Conservation (phyloP, 306 rosid species). For the Sicyos baderoa region DNA sequence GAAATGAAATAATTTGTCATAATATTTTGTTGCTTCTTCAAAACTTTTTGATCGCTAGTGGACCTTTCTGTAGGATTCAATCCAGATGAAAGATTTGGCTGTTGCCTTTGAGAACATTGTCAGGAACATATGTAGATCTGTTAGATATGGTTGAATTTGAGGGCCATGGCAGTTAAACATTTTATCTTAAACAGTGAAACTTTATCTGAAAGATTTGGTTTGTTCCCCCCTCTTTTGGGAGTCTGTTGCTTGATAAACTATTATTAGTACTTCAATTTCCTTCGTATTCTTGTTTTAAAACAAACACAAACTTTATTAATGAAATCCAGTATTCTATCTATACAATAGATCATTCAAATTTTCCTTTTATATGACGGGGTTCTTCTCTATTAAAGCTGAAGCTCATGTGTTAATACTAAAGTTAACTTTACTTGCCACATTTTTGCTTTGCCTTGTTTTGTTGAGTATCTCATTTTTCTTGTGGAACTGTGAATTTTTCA, state of each 20-base stretch:
- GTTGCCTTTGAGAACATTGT: slow-evolving; percentile 8
- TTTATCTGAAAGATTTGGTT: background rate
- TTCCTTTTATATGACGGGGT: background rate
- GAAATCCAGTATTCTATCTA: background rate
- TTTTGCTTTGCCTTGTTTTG: background rate
- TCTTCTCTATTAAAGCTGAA: background rate
- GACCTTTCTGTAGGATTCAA: slow-evolving; percentile 10
- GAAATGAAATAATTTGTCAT: slow-evolving; percentile 12
- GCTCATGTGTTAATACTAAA: background rate
- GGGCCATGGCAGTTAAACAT: slow-evolving; percentile 15
- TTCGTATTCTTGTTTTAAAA: background rate
- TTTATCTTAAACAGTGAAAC: background rate
- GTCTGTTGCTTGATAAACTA: background rate
- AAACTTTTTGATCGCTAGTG: slow-evolving; percentile 9
- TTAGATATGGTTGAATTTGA: slow-evolving; percentile 8
- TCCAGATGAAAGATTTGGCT: slow-evolving; percentile 21
- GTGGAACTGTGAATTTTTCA: background rate
- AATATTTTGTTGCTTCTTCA: slow-evolving; percentile 15
- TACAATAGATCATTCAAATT: background rate
- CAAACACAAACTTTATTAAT: background rate
- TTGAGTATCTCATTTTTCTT: background rate
- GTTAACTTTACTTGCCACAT: background rate
- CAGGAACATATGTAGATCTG: slow-evolving; percentile 13
- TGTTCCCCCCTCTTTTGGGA: background rate
- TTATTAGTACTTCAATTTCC: background rate